These are phyloP conservation scores for Centella asiatica DNA, from an alignment of 129 eudicot species.

Conservation along the genomic window DNA sequence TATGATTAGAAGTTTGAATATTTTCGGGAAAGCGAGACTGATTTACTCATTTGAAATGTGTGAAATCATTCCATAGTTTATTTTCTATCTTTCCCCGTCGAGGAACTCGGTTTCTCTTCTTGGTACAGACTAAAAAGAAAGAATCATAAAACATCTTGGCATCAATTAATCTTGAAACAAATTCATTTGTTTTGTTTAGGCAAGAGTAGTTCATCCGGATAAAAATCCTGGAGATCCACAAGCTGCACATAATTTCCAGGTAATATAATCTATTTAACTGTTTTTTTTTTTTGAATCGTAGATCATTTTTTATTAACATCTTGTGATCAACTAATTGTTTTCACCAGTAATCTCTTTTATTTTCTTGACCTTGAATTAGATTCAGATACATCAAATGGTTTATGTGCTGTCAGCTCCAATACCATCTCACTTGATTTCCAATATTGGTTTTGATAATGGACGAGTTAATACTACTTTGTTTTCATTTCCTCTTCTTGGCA, in stretches of 20 bases:
- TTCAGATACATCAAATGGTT: not conserved
- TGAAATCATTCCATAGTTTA: too few species aligned
- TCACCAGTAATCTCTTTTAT: too few species aligned
- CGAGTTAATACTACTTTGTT: not conserved
- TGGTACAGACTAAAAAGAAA: not conserved
- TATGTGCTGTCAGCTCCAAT: not conserved
- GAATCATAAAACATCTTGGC: not conserved
- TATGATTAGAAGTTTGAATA: too few species aligned
- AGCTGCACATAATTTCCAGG: slow-evolving; percentile 83
- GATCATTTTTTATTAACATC: not conserved
- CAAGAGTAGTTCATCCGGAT: slow-evolving; percentile 83
- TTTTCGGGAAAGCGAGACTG: too few species aligned
- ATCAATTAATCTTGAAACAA: not conserved
- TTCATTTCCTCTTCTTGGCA: slow-evolving; percentile 4
- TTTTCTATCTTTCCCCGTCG: too few species aligned
- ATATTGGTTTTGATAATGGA: not conserved
- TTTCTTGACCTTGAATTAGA: not conserved
- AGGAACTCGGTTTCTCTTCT: too few species aligned
- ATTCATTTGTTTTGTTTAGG: slow-evolving; percentile 34
- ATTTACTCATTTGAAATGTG: too few species aligned
- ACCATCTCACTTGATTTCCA: slow-evolving; percentile 1
- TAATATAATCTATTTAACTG: slow-evolving; percentile 10
- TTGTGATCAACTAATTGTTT: not conserved
- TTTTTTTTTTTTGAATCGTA: not conserved
- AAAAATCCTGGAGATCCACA: slow-evolving; percentile 88